Percentiles rank a stretch among this genome's conserved stretches.
Evolutionary conservation across 805 yeast species (phyloP).

Genomic region (Wickerhamiella australiensis): DNA sequence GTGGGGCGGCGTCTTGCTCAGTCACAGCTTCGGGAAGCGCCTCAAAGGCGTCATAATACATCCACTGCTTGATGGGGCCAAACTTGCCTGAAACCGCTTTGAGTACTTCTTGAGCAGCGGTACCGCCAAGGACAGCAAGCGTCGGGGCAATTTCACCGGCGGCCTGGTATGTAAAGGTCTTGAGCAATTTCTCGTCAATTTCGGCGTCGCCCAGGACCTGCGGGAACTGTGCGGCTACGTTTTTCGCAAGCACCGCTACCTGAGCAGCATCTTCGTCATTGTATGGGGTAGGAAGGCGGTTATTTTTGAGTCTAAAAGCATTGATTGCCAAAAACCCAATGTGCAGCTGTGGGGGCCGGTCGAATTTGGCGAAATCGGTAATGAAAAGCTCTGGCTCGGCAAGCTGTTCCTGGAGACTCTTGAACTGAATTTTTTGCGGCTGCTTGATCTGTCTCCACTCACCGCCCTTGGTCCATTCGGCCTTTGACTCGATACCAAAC

Average conservation of each 20-base stretch:
- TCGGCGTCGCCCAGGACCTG: slow-evolving; percentile 44
- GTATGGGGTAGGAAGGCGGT: slow-evolving; percentile 61
- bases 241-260: slow-evolving; percentile 45
- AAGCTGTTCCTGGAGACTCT: slow-evolving; percentile 53
- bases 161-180: slow-evolving; percentile 70
- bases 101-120: slow-evolving; percentile 91
- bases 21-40: slow-evolving; percentile 49
- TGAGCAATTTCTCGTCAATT: slow-evolving; percentile 53
- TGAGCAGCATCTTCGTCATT: slow-evolving; percentile 64
- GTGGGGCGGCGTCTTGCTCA: slow-evolving; percentile 61
- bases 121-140: slow-evolving; percentile 83
- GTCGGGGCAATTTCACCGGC: slow-evolving; percentile 86
- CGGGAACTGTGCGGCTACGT: slow-evolving; percentile 48
- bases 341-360: slow-evolving; percentile 81
- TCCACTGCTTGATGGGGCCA: slow-evolving; percentile 81
- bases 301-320: slow-evolving; percentile 51
- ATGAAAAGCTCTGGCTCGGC: slow-evolving; percentile 62
- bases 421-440: slow-evolving; percentile 53
- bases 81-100: slow-evolving; percentile 94
- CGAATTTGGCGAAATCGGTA: slow-evolving; percentile 90
- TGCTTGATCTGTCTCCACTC: slow-evolving; percentile 84
- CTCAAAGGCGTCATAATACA: slow-evolving; percentile 90
- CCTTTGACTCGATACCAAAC: slow-evolving; percentile 51
- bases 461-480: slow-evolving; percentile 66
- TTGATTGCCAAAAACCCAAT: slow-evolving; percentile 84